Evolutionary conservation across 2,329 filamentous ascomycete genomes (phyloP).

Genomic region (Fusarium compactum): DNA sequence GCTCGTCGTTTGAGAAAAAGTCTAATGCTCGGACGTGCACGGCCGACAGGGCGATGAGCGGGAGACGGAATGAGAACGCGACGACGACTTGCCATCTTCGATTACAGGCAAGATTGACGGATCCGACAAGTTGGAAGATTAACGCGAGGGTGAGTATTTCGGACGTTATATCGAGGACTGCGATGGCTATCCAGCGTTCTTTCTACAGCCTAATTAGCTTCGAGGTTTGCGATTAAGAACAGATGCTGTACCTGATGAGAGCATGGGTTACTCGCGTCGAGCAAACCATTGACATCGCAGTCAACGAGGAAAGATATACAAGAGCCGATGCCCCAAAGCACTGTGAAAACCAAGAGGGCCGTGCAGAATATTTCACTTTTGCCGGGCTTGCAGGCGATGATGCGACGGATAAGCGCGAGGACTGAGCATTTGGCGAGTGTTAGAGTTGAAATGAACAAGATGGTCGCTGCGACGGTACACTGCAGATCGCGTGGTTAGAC

Average conservation of each 20-base stretch:
- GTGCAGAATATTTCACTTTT: slow-evolving; percentile 30
- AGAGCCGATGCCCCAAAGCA: slow-evolving; percentile 19
- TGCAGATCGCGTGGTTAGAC: not conserved
- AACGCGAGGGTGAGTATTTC: slow-evolving; percentile 32
- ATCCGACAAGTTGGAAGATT: slow-evolving; percentile 28
- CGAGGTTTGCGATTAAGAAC: not conserved
- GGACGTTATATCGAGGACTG: slow-evolving; percentile 21
- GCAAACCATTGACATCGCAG: slow-evolving; percentile 9
- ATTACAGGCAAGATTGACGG: slow-evolving; percentile 30
- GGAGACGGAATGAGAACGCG: slow-evolving; percentile 40
- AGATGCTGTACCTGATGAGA: slow-evolving; percentile 27
- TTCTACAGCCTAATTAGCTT: not conserved
- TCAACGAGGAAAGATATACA: slow-evolving; percentile 25
- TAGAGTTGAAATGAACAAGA: slow-evolving; percentile 20
- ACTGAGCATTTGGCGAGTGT: slow-evolving; percentile 36
- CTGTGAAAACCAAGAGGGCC: slow-evolving; percentile 17
- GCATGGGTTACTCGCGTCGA: slow-evolving; percentile 21
- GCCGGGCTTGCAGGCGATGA: slow-evolving; percentile 34
- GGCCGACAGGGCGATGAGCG: slow-evolving; percentile 35
- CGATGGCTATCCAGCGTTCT: slow-evolving; percentile 26
- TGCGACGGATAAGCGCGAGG: slow-evolving; percentile 39
- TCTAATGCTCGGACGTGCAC: slow-evolving; percentile 20
- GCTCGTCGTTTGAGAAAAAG: slow-evolving; percentile 23
- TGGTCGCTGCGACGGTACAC: slow-evolving; percentile 23
- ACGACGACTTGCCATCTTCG: slow-evolving; percentile 33